Evolutionary conservation across 2,329 filamentous ascomycete genomes (phyloP), one percentile per base, ranked within the genome.

Genomic region (Davidsoniella virescens): DNA sequence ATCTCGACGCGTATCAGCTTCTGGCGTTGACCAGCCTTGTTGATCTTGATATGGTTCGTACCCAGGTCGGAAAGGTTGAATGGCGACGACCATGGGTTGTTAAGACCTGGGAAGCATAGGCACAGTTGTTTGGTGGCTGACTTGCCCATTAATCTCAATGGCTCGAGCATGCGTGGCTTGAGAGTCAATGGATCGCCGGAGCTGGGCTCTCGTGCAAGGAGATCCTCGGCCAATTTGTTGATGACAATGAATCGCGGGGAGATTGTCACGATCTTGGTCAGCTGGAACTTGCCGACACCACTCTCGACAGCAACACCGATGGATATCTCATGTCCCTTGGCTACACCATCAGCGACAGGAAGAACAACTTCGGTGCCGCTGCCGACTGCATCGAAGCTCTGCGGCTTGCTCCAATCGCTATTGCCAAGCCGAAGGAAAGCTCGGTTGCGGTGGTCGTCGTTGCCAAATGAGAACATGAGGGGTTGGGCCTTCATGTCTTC

Each of bases 51-150:
- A 62, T 98, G 87, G 0, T 87, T 82, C 12, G 83, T 93, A 17
- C 92, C 92, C 41, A 96, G 74, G 60, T 96, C 92, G 0, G 88
- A 88, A 59, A 98, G 95, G 61, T 94, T 94, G 70, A 98, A 95
- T 0, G 92, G 88, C 10, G 92, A 92, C 0, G 90, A 94, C 92
- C 92, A 98, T 57, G 92, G 87, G 60, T 94, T 95, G 66, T 94
- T 93, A 43, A 95, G 78, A 0, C 90, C 92, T 0, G 88, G 85
- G 63, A 93, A 94, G 64, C 88, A 94, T 6, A 98, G 70, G 55
- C 87, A 94, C 5, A 98, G 69, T 62, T 98, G 92, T 61, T 96
- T 95, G 41, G 84, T 78, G 0, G 77, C 73, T 10, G 78, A 80
- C 63, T 87, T 84, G 57, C 90, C 85, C 59, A 98, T 71, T 68